Evolutionary conservation across 306 rosid genomes (phyloP).

Genomic region (Cucumis melo): DNA sequence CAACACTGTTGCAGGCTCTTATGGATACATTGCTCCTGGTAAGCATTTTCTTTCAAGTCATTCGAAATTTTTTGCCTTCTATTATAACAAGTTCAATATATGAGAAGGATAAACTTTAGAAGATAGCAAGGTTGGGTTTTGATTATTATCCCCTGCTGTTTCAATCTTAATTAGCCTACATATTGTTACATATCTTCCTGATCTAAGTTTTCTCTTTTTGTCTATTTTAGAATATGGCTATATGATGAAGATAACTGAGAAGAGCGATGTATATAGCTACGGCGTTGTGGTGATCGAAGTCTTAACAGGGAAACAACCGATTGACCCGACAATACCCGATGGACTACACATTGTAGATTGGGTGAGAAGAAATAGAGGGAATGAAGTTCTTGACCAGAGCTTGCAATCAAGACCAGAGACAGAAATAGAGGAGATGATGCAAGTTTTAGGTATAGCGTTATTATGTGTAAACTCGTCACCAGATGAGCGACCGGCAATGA

Average conservation of each 20-base stretch:
- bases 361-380: conserved; percentile 62
- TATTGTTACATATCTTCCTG: background rate
- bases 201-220: background rate
- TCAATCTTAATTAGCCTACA: background rate
- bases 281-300: conserved; percentile 77
- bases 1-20: conserved; percentile 93
- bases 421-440: conserved; percentile 77
- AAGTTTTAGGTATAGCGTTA: conserved; percentile 80
- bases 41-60: background rate
- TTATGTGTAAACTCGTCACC: conserved; percentile 70
- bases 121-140: background rate
- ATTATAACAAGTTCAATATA: background rate
- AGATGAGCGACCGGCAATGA: conserved; percentile 88
- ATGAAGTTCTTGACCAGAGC: conserved; percentile 60
- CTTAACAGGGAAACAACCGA: conserved; percentile 88
- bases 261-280: conserved; percentile 74
- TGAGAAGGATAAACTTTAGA: background rate
- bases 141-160: background rate
- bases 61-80: background rate
- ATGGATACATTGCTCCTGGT: conserved; percentile 98
- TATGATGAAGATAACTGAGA: conserved; percentile 73
- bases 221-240: conserved; percentile 71
- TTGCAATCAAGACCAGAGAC: conserved; percentile 62
- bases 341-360: conserved; percentile 85
- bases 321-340: conserved; percentile 90